Evolutionary conservation across 192 early-diverging fungal species (phyloP), one percentile per base, ranked within the genome.

Genomic region (Backusella mclennaniae): DNA sequence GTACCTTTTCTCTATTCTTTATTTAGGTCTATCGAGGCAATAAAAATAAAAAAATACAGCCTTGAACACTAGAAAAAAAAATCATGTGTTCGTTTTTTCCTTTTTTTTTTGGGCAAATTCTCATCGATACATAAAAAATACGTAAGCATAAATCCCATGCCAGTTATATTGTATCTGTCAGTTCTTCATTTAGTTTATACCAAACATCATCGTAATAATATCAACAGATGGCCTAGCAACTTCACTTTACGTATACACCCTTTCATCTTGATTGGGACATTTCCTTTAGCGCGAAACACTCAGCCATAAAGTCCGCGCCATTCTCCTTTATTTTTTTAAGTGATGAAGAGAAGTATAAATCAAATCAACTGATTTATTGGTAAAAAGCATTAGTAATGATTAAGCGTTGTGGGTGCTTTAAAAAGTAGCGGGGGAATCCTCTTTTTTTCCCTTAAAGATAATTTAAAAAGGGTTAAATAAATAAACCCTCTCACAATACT

Each of bases 101-200:
- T 26, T 29, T 29, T 63, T 63, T 63, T 63, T 63, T 29, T 29
- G 3, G 4, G 0, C 19, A 63, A 23, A 63, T 63, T 63, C 56
- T 63, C 56, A 63, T 63, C 9, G 11, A 63, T 63, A 9, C 23
- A 9, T 63, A 63, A 26, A 33, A n/a, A 63, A 63, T 12, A 63
- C 56, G 56, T 63, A 63, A 63, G 56, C 56, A 63, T 63, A 26
- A 63, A 63, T 63, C 21, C 56, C 56, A 63, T 29, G 56, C 29
- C 56, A 63, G 26, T 29, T 63, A 63, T n/a, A n/a, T n/a, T 17
- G 19, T 49, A 29, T 29, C 11, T 63, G 56, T 63, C 56, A 63
- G 26, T 9, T 21, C n/a, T 26, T 0, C n/a, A 23, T 29, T 33
- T 33, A 33, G 33, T 33, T 33, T 29, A 29, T 21, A 56, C 19